Base-by-base conservation (phyloP, 208 protist genomes). In the Trypanosoma conorhini region DNA sequence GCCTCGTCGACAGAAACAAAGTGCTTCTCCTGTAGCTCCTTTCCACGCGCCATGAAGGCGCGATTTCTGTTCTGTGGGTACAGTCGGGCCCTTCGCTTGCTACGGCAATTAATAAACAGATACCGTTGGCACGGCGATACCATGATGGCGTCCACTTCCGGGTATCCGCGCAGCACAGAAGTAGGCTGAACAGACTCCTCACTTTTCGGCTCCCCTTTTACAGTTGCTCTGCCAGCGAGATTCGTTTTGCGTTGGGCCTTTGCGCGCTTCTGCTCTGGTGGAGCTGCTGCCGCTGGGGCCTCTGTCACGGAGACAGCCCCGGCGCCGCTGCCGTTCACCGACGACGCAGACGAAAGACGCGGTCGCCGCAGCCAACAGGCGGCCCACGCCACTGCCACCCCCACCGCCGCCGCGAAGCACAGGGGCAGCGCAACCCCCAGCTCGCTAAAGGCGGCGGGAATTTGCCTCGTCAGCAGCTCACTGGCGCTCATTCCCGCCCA, bases 51-150 rank as follows among this genome's bases (percentile, higher is more conserved):
- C 76, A 88, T 69, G 62, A 90, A 88, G 35, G 63, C 57, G 40
- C 68, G 56, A 35, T 76, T 70, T 17, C 72, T 70, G 63, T 75
- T 77, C 60, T 88, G 85, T 35, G 79, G 81, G 60, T 88, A 91
- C 35, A 91, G 62, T 19, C 71, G 70, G 5, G 81, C 81, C 54
- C 67, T 74, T 24, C 81, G 77, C 71, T 94, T 94, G 76, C 77
- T 85, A 71, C 83, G 79, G 63, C 85, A 87, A 17, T 82, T 76
- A 19, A 91, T 77, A n/a, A 93, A 71, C 28, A 93, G 51, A 65
- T 80, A 88, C 35, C 76, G 67, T 70, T 90, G 81, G 12, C 70
- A 77, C 13, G 88, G 85, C n/a, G 88, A 93, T 24, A 78, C 63
- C 50, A 85, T 42, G 54, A 93, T 58, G 26, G 88, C 50, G 64